phyloP scores from a whole-genome alignment of 768 basidiomycete species.

The Naganishia onofrii region DNA sequence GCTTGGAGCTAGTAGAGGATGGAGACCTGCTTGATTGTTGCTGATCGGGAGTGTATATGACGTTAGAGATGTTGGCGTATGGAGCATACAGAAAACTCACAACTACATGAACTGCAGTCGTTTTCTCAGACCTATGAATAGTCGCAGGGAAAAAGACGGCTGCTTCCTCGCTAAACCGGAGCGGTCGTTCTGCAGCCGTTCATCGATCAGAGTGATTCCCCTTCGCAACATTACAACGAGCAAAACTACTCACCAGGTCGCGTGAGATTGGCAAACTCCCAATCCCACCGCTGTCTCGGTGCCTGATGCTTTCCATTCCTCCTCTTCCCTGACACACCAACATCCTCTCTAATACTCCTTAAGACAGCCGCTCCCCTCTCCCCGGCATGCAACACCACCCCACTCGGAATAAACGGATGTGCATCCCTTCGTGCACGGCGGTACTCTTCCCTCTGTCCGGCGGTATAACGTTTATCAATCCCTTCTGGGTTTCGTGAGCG shows the following conservation, averaged over 20 bases:
- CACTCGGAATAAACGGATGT: slow-evolving; percentile 13
- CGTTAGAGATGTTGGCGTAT: too few relatives aligned
- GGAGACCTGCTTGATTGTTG: neutral
- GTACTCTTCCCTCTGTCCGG: neutral
- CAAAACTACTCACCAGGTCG: neutral
- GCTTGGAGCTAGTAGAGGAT: neutral
- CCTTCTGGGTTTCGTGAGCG: neutral
- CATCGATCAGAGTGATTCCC: too few relatives aligned
- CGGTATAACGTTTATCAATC: neutral
- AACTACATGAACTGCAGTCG: too few relatives aligned
- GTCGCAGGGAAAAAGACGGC: slow-evolving; percentile 9
- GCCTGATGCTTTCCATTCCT: neutral
- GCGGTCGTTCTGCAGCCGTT: neutral
- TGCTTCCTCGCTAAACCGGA: neutral
- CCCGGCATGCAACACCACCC: slow-evolving; percentile 20
- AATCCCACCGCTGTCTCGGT: slow-evolving; percentile 19
- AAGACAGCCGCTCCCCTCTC: slow-evolving; percentile 15
- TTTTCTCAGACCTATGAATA: neutral
- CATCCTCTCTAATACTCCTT: neutral
- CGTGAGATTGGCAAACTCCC: slow-evolving; percentile 7
- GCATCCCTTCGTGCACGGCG: neutral
- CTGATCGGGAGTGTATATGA: neutral
- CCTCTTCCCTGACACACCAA: neutral
- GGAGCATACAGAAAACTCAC: too few relatives aligned
- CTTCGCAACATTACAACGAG: too few relatives aligned